Conservation (phyloP, 345 rosid species). For the Linum lewisii region DNA sequence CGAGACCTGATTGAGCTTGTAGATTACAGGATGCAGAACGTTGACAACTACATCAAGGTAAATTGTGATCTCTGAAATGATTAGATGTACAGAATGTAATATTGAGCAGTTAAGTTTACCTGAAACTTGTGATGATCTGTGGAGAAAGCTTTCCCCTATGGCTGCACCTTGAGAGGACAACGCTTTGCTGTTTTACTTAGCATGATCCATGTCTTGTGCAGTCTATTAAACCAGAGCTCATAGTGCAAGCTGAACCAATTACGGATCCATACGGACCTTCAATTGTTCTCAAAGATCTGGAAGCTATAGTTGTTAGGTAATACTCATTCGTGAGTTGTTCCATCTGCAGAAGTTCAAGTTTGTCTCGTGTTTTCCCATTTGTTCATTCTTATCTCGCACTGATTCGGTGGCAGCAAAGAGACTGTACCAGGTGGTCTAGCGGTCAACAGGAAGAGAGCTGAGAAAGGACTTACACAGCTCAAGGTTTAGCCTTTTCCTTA, state of each 20-base stretch:
- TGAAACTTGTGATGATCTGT: not conserved
- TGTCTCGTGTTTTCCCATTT: not conserved
- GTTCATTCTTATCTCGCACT: conserved; percentile 2
- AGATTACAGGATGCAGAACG: conserved; percentile 60
- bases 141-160: not conserved
- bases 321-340: not conserved
- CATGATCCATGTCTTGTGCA: conserved; percentile 22
- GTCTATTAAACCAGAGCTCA: conserved; percentile 66
- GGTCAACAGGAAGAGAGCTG: conserved; percentile 6
- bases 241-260: conserved; percentile 69
- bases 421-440: conserved; percentile 2
- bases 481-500: not conserved
- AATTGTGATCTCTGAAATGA: not conserved
- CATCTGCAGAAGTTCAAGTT: not conserved
- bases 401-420: conserved; percentile 11
- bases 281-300: conserved; percentile 57
- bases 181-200: not conserved
- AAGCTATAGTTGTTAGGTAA: conserved; percentile 88
- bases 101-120: not conserved
- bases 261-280: conserved; percentile 87
- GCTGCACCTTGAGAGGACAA: not conserved
- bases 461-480: not conserved
- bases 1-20: conserved; percentile 61
- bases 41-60: conserved; percentile 67
- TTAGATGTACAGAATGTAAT: not conserved